phyloP scores from a whole-genome alignment of 1,284 basidiomycete genomes.

The Waitea zeae region DNA sequence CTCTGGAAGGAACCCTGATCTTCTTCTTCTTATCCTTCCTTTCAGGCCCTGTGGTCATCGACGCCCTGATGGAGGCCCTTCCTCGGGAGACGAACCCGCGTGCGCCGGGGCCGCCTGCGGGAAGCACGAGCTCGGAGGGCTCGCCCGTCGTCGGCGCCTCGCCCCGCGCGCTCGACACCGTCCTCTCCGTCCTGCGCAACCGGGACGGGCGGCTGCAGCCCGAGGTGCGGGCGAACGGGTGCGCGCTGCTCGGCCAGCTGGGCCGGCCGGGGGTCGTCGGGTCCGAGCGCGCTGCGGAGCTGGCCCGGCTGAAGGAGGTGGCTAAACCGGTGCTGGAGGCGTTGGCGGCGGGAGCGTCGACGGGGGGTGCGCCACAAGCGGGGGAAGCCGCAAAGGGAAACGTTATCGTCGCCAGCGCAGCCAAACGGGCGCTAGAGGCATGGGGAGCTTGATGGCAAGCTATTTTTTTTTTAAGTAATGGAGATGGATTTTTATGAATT shows the following conservation, averaged over 20 bases:
- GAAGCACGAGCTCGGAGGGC: conserved; percentile 9
- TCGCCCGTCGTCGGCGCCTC: conserved; percentile 22
- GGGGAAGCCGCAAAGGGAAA: no score
- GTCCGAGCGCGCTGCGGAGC: conserved; percentile 15
- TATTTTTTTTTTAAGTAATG: no score
- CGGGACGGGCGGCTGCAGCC: conserved; percentile 32
- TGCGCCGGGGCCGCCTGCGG: conserved; percentile 23
- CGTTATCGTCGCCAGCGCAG: conserved; percentile 1
- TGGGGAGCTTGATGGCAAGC: no score
- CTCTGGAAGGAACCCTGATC: background rate
- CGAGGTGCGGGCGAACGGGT: conserved; percentile 59
- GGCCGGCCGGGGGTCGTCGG: conserved; percentile 27
- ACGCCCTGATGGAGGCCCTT: conserved; percentile 32
- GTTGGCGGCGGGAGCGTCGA: conserved; percentile 9
- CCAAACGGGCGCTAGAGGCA: conserved; percentile 2
- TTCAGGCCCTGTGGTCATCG: conserved; percentile 42
- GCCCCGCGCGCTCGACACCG: conserved; percentile 44
- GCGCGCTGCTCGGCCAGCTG: conserved; percentile 48
- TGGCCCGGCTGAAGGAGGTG: conserved; percentile 29
- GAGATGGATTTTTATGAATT: no score
- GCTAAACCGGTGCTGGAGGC: conserved; percentile 30
- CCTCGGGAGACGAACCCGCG: conserved; percentile 24
- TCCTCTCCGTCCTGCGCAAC: conserved; percentile 36
- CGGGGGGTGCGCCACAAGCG: no score
- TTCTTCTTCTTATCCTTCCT: conserved; percentile 1